Base-by-base conservation (phyloP, 768 basidiomycete species). In the Suillus occidentalis region DNA sequence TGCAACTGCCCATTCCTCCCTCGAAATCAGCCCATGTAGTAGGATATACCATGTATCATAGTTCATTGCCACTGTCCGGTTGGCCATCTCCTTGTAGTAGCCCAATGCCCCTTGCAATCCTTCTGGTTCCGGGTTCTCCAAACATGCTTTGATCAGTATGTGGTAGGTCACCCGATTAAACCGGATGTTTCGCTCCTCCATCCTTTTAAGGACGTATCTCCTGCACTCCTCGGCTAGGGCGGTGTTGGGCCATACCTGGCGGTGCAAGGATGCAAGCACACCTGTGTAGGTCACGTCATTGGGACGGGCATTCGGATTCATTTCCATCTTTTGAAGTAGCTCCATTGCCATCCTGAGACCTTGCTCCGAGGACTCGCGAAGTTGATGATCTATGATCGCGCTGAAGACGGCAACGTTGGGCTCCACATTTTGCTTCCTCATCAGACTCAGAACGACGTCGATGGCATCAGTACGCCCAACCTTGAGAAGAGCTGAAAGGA, bases 251-350 rank as follows among this genome's bases (percentile, higher is more conserved):
- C 87, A 86, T 10, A 77, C 69, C 18, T 84, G 85, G 36, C 88
- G 84, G 72, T 91, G 85, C 67, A 96, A 81, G 5, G 89, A 90
- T 9, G 88, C 80, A 57, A 97, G 81, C 58, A 97, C 80, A 2
- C 87, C 81, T 0, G 94, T 95, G 76, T 95, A 99, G 36, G 93
- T 95, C 66, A 94, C 83, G 65, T 87, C 86, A 72, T 90, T 96
- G 1, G 93, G 90, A 55, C 74, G 74, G 31, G 80, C 74, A 6
- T 78, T 73, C 4, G 78, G 75, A 61, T 83, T 77, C 61, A 80
- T 75, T 74, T 94, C 95, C 92, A 98, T 95, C 71, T 82, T 83
- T 62, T 81, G 76, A 63, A 97, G 78, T 61, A 98, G 75, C n/a
- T 85, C 80, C 69, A 95, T 78, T 1, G 89, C 92, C 2, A 85